These are phyloP conservation scores for Nepenthes gracilis DNA, from an alignment of 148 eudicot species.

Conservation along the genomic window DNA sequence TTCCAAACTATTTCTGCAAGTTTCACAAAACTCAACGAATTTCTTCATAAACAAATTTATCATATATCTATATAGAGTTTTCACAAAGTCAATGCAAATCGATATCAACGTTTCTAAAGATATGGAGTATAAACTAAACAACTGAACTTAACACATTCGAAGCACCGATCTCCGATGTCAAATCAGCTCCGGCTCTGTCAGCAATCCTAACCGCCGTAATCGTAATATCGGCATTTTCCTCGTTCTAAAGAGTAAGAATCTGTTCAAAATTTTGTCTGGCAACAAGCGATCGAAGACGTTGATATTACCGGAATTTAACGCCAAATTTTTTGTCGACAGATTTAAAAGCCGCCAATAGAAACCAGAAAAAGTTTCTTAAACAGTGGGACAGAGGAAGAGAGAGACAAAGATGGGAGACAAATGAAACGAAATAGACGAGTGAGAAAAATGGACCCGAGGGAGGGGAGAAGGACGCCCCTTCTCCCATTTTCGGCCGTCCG, in stretches of 20 bases:
- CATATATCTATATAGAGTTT: not conserved
- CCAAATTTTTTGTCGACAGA: slow-evolving; percentile 7
- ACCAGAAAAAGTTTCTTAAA: not conserved
- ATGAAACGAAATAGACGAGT: not conserved
- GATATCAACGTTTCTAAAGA: not conserved
- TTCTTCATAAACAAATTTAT: not conserved
- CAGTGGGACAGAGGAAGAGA: not conserved
- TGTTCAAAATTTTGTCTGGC: slow-evolving; percentile 4
- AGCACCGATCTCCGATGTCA: slow-evolving; percentile 14
- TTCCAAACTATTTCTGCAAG: too few species aligned
- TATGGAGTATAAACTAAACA: not conserved
- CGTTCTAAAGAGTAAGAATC: slow-evolving; percentile 1
- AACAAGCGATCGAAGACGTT: slow-evolving; percentile 9
- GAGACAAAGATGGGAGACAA: not conserved
- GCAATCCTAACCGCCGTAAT: slow-evolving; percentile 14
- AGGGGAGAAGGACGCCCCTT: too few species aligned
- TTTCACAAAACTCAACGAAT: too few species aligned
- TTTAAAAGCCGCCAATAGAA: slow-evolving; percentile 16
- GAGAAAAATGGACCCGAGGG: too few species aligned
- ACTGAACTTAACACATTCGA: slow-evolving; percentile 6
- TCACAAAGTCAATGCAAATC: not conserved
- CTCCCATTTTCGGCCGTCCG: too few species aligned
- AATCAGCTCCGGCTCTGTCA: slow-evolving; percentile 6
- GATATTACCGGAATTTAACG: slow-evolving; percentile 7
- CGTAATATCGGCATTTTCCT: slow-evolving; percentile 5